Conservation (phyloP, 176 grass and related monocot species). For the Olyra latifolia region DNA sequence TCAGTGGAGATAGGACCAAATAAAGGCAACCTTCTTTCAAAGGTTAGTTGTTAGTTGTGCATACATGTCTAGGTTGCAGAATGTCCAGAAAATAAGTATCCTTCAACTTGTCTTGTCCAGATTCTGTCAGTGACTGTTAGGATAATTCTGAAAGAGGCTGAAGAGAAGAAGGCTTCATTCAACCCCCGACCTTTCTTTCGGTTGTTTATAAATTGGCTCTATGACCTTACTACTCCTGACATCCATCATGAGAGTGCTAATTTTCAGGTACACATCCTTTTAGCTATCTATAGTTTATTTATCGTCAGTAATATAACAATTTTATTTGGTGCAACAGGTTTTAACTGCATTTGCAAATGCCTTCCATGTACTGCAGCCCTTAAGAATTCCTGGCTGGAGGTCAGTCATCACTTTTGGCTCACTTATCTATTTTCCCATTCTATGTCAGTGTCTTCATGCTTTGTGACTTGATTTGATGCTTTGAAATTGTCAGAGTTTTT, state of each 20-base stretch:
- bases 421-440: neutral
- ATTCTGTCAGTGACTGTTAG: slow-evolving; percentile 61
- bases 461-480: neutral
- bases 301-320: neutral
- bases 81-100: neutral
- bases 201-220: slow-evolving; percentile 74
- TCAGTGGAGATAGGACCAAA: slow-evolving; percentile 57
- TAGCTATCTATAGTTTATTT: slow-evolving; percentile 4
- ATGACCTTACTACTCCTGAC: slow-evolving; percentile 64
- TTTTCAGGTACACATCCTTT: slow-evolving; percentile 54
- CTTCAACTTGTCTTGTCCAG: slow-evolving; percentile 46
- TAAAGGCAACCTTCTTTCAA: slow-evolving; percentile 62
- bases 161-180: slow-evolving; percentile 79
- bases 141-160: slow-evolving; percentile 69
- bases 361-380: slow-evolving; percentile 31
- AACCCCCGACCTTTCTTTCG: slow-evolving; percentile 76
- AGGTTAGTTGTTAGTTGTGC: slow-evolving; percentile 41
- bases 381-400: slow-evolving; percentile 44
- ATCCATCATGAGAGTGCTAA: slow-evolving; percentile 56
- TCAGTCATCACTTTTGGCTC: slow-evolving; percentile 18
- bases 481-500: neutral
- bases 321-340: slow-evolving; percentile 11
- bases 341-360: slow-evolving; percentile 42
- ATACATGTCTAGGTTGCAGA: neutral
- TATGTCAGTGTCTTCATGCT: neutral